Evolutionary conservation across 1,139 yeast genomes (phyloP).

Genomic region (Saccharomyces hybrid): DNA sequence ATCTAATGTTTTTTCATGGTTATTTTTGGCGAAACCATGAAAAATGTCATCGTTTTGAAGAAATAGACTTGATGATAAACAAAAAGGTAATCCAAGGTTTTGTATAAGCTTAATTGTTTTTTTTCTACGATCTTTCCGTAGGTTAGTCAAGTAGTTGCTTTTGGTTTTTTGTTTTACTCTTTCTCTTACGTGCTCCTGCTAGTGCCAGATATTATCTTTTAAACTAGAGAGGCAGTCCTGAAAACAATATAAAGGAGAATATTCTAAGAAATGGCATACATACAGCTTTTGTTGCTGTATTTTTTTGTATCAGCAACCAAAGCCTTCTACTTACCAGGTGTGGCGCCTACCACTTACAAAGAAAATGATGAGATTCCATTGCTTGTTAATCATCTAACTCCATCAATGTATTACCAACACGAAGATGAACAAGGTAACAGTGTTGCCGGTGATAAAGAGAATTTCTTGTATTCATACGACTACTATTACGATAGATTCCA

Average conservation of each 20-base stretch:
- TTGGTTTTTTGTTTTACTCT: background rate
- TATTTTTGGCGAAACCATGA: background rate
- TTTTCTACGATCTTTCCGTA: background rate
- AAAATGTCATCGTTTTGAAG: slow-evolving; percentile 1
- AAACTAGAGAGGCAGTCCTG: background rate
- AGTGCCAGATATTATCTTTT: background rate
- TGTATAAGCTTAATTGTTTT: background rate
- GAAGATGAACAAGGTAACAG: slow-evolving; percentile 31
- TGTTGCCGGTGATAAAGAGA: slow-evolving; percentile 36
- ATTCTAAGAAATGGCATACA: background rate
- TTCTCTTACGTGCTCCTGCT: background rate
- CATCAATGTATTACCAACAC: slow-evolving; percentile 48
- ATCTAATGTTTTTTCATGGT: background rate
- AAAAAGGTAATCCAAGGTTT: background rate
- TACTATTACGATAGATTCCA: no score
- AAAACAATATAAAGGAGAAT: background rate
- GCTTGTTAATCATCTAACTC: slow-evolving; percentile 83
- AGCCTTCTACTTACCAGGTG: slow-evolving; percentile 89
- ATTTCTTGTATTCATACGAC: slow-evolving; percentile 68
- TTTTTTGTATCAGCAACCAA: slow-evolving; percentile 6
- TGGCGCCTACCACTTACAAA: slow-evolving; percentile 83
- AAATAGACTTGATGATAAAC: background rate
- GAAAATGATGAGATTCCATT: slow-evolving; percentile 67
- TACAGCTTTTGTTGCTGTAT: background rate
- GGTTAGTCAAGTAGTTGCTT: background rate